Conservation (phyloP, 441 rosid species). For the Breynia disticha region DNA sequence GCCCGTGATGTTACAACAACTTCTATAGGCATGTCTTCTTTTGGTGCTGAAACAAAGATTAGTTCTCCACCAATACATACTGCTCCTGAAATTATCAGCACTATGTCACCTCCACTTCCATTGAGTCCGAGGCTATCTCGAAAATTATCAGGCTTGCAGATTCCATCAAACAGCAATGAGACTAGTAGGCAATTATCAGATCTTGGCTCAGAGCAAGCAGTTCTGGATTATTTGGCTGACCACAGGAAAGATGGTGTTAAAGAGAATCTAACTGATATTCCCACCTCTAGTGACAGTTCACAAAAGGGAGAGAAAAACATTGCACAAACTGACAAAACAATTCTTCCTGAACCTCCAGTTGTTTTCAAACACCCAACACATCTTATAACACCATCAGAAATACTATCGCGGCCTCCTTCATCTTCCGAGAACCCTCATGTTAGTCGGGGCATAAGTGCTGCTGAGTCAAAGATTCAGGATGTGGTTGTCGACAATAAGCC, state of each 20-base stretch:
- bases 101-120: constrained; percentile 36
- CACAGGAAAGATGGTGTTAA: constrained; percentile 32
- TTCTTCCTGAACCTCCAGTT: constrained; percentile 31
- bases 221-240: constrained; percentile 44
- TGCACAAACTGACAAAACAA: constrained; percentile 36
- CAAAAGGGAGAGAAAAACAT: constrained; percentile 40
- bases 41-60: constrained; percentile 29
- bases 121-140: constrained; percentile 48
- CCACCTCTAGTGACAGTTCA: constrained; percentile 33
- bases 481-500: constrained; percentile 34
- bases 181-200: constrained; percentile 25
- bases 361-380: constrained; percentile 75
- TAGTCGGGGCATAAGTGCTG: constrained; percentile 32
- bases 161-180: constrained; percentile 25
- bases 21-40: constrained; percentile 25
- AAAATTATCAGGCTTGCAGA: constrained; percentile 45
- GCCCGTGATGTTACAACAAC: constrained; percentile 28
- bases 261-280: constrained; percentile 28
- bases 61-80: constrained; percentile 18
- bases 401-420: constrained; percentile 39
- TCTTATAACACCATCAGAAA: constrained; percentile 80
- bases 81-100: constrained; percentile 27
- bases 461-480: constrained; percentile 42
- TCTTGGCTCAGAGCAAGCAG: constrained; percentile 32
- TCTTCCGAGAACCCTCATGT: constrained; percentile 43